phyloP scores from a whole-genome alignment of 208 protist genomes.

The Crithidia thermophila region DNA sequence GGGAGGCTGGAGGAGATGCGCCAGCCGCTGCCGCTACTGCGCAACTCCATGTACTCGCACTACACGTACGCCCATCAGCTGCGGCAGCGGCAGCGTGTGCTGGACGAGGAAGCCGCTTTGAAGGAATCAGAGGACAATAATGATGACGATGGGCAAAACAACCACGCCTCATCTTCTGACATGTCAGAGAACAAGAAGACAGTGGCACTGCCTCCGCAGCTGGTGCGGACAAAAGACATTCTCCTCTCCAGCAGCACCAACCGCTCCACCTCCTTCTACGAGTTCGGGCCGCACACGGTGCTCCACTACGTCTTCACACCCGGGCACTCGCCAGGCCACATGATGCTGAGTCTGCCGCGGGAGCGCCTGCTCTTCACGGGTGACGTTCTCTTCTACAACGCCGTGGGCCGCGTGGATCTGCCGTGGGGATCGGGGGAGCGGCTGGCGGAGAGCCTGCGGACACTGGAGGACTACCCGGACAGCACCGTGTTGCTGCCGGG shows the following conservation, averaged over 20 bases:
- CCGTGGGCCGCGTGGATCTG: conserved; percentile 85
- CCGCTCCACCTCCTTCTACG: conserved; percentile 77
- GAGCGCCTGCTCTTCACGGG: conserved; percentile 89
- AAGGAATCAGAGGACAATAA: neutral
- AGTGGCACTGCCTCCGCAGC: conserved; percentile 28
- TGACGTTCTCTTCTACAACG: conserved; percentile 85
- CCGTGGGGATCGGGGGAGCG: conserved; percentile 79
- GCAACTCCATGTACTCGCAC: conserved; percentile 65
- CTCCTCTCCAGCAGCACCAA: conserved; percentile 82
- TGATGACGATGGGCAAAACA: neutral
- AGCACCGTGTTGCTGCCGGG: conserved; percentile 85
- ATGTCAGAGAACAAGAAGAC: no score
- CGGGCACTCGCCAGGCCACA: conserved; percentile 89
- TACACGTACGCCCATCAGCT: conserved; percentile 55
- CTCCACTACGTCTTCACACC: conserved; percentile 90
- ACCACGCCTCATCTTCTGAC: neutral
- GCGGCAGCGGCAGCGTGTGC: conserved; percentile 33
- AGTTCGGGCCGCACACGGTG: conserved; percentile 74
- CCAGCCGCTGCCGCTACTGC: conserved; percentile 63
- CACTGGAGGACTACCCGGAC: conserved; percentile 79
- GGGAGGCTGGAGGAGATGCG: conserved; percentile 67
- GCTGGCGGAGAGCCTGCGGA: conserved; percentile 80
- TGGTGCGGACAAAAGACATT: conserved; percentile 69
- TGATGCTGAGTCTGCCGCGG: conserved; percentile 85
- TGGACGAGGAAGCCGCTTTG: conserved; percentile 17